Evolutionary conservation across 306 rosid genomes (phyloP).

Genomic region (Rosa multiflora): DNA sequence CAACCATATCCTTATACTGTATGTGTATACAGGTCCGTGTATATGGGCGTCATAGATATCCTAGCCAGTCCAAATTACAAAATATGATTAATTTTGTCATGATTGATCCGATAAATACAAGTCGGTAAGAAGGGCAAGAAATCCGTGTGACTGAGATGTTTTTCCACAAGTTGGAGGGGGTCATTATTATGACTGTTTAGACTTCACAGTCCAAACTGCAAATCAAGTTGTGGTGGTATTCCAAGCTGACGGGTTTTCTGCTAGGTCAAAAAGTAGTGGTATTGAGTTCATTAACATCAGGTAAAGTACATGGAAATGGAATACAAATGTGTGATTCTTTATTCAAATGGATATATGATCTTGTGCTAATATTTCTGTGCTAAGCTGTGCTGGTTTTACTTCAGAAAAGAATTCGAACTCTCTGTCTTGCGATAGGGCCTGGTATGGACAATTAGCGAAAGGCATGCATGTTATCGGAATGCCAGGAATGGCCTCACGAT

Average conservation of each 20-base stretch:
- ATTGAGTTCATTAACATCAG: not conserved
- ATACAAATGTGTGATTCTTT: not conserved
- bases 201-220: not conserved
- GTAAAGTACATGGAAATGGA: not conserved
- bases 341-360: no score
- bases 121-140: not conserved
- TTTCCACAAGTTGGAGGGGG: not conserved
- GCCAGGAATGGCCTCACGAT: not conserved
- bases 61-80: not conserved
- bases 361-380: no score
- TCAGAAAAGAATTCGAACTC: not conserved
- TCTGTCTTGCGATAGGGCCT: not conserved
- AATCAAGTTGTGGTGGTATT: not conserved
- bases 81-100: not conserved
- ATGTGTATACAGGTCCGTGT: not conserved
- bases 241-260: not conserved
- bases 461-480: not conserved
- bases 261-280: not conserved
- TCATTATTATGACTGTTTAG: not conserved
- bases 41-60: not conserved
- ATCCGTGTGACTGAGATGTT: conserved; percentile 9
- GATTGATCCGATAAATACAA: not conserved
- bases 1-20: not conserved
- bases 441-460: not conserved
- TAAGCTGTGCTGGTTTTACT: not conserved